Conservation (phyloP, 306 rosid species). For the Acmispon strigosus region DNA sequence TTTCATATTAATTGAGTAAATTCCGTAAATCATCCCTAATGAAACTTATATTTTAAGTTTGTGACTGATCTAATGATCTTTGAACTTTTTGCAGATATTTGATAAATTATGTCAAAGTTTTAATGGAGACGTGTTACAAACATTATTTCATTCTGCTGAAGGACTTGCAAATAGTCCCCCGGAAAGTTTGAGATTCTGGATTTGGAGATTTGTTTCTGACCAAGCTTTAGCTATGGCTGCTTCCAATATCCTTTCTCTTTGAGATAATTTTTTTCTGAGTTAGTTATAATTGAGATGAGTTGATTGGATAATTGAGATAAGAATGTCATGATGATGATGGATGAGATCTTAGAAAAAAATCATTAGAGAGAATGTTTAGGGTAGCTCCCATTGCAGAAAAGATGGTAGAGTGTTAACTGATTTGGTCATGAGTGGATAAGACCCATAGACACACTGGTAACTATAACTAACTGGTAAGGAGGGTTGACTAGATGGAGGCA, state of each 20-base stretch:
- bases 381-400: too few relatives aligned
- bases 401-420: too few relatives aligned
- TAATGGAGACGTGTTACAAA: constrained; percentile 85
- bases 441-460: too few relatives aligned
- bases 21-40: background rate
- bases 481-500: too few relatives aligned
- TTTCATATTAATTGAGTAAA: background rate
- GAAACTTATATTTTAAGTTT: background rate
- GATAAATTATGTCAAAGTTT: constrained; percentile 96
- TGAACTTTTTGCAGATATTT: constrained; percentile 72
- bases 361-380: too few relatives aligned
- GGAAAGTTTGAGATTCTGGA: constrained; percentile 60
- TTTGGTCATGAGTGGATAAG: too few relatives aligned
- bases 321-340: too few relatives aligned
- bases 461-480: too few relatives aligned
- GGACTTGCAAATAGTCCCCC: constrained; percentile 75
- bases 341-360: too few relatives aligned
- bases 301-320: too few relatives aligned
- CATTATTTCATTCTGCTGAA: constrained; percentile 83
- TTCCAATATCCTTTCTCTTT: constrained; percentile 76
- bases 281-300: background rate
- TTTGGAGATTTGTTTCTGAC: constrained; percentile 80
- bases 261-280: background rate
- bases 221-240: constrained; percentile 76
- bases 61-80: constrained; percentile 31